Base-by-base conservation (phyloP, 805 yeast genomes). In the Kuraishia capsulata region DNA sequence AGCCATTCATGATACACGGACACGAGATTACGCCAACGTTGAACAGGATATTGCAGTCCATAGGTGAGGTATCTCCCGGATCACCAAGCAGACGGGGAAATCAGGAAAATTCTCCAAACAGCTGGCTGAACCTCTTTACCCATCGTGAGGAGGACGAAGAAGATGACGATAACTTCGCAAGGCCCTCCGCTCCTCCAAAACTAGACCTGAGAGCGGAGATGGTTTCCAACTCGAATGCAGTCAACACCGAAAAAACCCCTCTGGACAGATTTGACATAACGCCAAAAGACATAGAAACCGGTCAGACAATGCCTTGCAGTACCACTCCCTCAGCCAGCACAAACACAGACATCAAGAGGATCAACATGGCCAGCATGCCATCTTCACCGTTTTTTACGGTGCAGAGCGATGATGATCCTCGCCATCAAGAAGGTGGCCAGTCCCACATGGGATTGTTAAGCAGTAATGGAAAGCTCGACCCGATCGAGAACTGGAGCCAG, bases 61-160 rank as follows among this genome's bases (percentile, higher is more conserved):
- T 31, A 14, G 37, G 37, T 20, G 20, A 35, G 9, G 29, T 26
- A n/a, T 28, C 53, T 30, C 48, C 52, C 5, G 53, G 50, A 2
- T 55, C 61, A 4, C 59, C 60, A 13, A 41, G 49, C 16, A 52
- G 51, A 32, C 40, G 43, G 5, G 18, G 50, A 49, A 18, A 44
- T 25, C 28, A 6, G 24, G 37, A 33, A 11, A 26, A 35, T 17
- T 33, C 36, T 11, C 37, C 40, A 26, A 47, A 44, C 29, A 52
- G 51, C 24, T 58, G 63, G 62, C 51, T 52, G 40, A 46, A 45
- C 24, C 46, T 59, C 28, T 59, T 59, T 37, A 48, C 52, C 16
- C 53, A 53, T 30, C 44, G 49, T 24, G 53, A 53, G 29, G 49
- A 41, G 20, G 53, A 46, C 6, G 51, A 51, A 21, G 51, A 46